Base-by-base conservation (phyloP, 345 rosid species). In the Raphanus sativus region DNA sequence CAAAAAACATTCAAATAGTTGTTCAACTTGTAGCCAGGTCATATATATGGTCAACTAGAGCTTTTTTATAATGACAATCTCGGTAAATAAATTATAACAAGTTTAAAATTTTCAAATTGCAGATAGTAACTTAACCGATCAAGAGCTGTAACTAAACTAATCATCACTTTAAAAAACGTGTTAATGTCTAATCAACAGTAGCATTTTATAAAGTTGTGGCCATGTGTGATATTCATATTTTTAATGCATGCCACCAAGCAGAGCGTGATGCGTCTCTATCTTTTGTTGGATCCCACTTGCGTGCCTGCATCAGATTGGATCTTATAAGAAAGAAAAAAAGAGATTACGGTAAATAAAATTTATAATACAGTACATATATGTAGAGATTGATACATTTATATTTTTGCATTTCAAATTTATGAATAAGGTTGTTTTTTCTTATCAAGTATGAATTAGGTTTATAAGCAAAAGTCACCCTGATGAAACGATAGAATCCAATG, bases 241-340 rank as follows among this genome's bases (percentile, higher is more conserved):
- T 38, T 62, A 30, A 68, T 60, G 60, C 59, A 52, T 52, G 59
- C 75, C 78, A 79, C 71, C 66, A 54, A 68, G 66, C 78, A 54
- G 62, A 73, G 75, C 65, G 62, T 73, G 75, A 68, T 74, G 54
- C 59, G 71, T 74, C 78, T 24, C 70, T 73, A 38, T 73, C 75
- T 42, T 69, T 36, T 68, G 70, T 74, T 74, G 78, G 78, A 74
- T 68, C 78, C 78, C 78, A 79, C 78, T 73, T 67, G 69, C 26
- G 74, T 59, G 32, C 33, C 78, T 67, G 74, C 82, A 67, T 73
- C 69, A 73, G 70, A 79, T 61, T 30, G 29, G 54, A 61, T 73
- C 40, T 32, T 56, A 45, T 36, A 42, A 33, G 8, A 52, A 52
- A 28, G n/a, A 13, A 52, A 52, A 52, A 15, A 10, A 2, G 21